Percentiles rank a stretch among this genome's conserved stretches.
These are phyloP conservation scores for Maudiozyma serrabonitensis DNA, from an alignment of 805 yeast genomes.

Conservation along the genomic window DNA sequence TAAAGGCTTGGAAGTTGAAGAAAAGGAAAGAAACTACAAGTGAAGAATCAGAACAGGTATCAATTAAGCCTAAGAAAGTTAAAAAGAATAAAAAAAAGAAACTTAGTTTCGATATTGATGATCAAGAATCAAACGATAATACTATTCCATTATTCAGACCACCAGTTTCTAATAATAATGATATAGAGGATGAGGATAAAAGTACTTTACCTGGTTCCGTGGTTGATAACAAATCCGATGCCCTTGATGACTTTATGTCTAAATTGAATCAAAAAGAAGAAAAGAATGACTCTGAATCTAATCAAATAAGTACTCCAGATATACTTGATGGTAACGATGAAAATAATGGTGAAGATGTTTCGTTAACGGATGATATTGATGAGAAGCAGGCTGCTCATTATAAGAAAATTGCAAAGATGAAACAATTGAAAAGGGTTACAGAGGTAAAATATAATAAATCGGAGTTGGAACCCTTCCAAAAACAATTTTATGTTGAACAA, in stretches of 20 bases:
- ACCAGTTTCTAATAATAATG: neutral
- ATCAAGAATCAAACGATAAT: slow-evolving; percentile 8
- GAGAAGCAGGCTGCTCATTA: slow-evolving; percentile 10
- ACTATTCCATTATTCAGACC: neutral
- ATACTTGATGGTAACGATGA: slow-evolving; percentile 1
- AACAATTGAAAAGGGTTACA: slow-evolving; percentile 30
- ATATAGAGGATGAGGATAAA: neutral
- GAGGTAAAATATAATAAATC: slow-evolving; percentile 21
- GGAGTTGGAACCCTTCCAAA: slow-evolving; percentile 45
- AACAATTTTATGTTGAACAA: slow-evolving; percentile 54
- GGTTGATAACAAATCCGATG: slow-evolving; percentile 28
- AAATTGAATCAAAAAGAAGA: slow-evolving; percentile 3
- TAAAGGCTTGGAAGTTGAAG: slow-evolving; percentile 46
- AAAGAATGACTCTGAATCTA: neutral
- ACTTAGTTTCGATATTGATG: slow-evolving; percentile 14
- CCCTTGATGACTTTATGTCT: slow-evolving; percentile 40
- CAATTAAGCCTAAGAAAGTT: neutral
- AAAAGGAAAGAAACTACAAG: slow-evolving; percentile 19
- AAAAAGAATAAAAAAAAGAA: slow-evolving; percentile 1
- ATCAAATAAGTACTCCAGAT: neutral
- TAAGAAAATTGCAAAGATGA: slow-evolving; percentile 31
- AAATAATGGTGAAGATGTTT: neutral
- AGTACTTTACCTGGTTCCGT: neutral
- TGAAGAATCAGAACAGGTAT: slow-evolving; percentile 2
- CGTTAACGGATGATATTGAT: neutral